Conservation (phyloP, 2,329 filamentous ascomycete genomes). For the Paraconiothyrium brasiliense region DNA sequence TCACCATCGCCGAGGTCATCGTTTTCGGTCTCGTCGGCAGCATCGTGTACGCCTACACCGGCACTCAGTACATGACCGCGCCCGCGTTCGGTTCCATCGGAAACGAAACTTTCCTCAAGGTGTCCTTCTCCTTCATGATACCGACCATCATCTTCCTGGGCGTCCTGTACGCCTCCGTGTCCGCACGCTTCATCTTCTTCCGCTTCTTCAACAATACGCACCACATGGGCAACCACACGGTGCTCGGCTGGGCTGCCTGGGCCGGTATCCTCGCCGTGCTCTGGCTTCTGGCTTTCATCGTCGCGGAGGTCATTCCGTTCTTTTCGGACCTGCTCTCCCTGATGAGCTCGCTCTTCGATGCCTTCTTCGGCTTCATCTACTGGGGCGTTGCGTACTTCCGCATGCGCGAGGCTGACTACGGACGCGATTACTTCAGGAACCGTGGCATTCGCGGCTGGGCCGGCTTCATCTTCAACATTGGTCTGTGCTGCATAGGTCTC, state of each 20-base stretch:
- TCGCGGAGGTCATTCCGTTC: constrained; percentile 92
- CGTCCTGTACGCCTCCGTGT: constrained; percentile 89
- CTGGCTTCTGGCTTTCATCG: constrained; percentile 91
- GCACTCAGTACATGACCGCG: constrained; percentile 86
- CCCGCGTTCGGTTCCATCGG: constrained; percentile 88
- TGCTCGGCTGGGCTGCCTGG: constrained; percentile 84
- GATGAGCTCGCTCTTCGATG: constrained; percentile 91
- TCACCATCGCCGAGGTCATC: constrained; percentile 87
- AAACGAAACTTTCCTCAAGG: constrained; percentile 80
- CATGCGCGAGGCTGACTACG: constrained; percentile 74
- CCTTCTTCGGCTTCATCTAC: constrained; percentile 95
- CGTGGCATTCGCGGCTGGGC: constrained; percentile 63
- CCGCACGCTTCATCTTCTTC: constrained; percentile 91
- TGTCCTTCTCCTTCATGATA: constrained; percentile 94
- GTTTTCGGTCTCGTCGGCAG: constrained; percentile 84
- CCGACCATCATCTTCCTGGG: constrained; percentile 93
- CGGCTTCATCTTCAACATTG: constrained; percentile 72
- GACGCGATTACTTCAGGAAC: constrained; percentile 61
- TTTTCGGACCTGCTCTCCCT: constrained; percentile 79
- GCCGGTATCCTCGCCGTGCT: constrained; percentile 74
- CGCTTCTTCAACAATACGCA: constrained; percentile 80
- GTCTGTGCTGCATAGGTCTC: constrained; percentile 78
- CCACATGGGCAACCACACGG: constrained; percentile 82
- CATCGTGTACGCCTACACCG: constrained; percentile 86
- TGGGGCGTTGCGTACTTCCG: constrained; percentile 85